Conservation (phyloP, 2,329 filamentous ascomycete genomes). For the Aphanoascus verrucosus region DNA sequence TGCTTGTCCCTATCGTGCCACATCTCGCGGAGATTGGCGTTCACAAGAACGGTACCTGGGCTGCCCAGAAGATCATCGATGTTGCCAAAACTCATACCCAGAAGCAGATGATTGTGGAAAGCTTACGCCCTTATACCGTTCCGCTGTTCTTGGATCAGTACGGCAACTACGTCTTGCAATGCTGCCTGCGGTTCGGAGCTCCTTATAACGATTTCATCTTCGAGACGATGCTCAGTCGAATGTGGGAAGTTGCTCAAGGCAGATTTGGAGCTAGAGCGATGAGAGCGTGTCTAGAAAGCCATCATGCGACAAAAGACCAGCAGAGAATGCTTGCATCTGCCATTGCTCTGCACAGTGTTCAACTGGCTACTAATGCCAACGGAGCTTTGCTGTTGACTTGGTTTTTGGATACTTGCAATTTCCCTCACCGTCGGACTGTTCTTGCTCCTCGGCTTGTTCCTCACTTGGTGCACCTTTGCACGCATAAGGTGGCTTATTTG, state of each 20-base stretch:
- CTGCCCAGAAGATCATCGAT: constrained; percentile 97
- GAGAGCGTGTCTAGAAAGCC: constrained; percentile 92
- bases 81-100: constrained; percentile 77
- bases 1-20: constrained; percentile 78
- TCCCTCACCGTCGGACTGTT: constrained; percentile 81
- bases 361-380: constrained; percentile 91
- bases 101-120: constrained; percentile 73
- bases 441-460: constrained; percentile 85
- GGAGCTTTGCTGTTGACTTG: constrained; percentile 88
- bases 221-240: constrained; percentile 84
- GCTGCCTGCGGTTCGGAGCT: constrained; percentile 80
- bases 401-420: constrained; percentile 97
- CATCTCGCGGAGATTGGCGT: constrained; percentile 94
- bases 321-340: constrained; percentile 88
- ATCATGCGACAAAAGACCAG: constrained; percentile 88
- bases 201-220: constrained; percentile 96
- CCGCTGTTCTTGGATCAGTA: constrained; percentile 95
- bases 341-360: constrained; percentile 92
- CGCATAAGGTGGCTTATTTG: constrained; percentile 94
- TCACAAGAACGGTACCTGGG: constrained; percentile 99
- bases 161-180: constrained; percentile 95
- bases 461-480: constrained; percentile 88
- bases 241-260: constrained; percentile 90
- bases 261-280: constrained; percentile 91
- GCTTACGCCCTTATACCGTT: constrained; percentile 74